A percentile compares a stretch with the other conserved stretches of the same genome.
Evolutionary conservation across 2,329 filamentous ascomycete genomes (phyloP).

Genomic region (Xylaria sp.): DNA sequence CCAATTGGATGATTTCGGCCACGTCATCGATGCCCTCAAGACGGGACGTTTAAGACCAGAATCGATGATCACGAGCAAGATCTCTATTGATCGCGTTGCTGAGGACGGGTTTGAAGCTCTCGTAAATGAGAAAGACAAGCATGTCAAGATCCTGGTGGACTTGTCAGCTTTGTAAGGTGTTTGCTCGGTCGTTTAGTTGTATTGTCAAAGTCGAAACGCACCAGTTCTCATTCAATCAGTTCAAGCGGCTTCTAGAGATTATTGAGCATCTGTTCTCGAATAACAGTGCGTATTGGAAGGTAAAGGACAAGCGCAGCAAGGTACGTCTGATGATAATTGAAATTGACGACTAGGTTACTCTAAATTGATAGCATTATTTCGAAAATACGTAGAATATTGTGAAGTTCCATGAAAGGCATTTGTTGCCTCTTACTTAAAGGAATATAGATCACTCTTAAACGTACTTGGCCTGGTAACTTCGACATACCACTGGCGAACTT

Average conservation of each 20-base stretch:
- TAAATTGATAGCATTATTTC: no score
- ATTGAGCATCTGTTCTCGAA: background rate
- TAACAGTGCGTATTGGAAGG: background rate
- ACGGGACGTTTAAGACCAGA: constrained; percentile 62
- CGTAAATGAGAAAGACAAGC: constrained; percentile 68
- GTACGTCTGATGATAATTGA: no score
- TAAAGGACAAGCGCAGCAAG: background rate
- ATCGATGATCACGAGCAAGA: constrained; percentile 70
- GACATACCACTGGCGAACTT: no score
- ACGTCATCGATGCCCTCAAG: constrained; percentile 64
- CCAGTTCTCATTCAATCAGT: background rate
- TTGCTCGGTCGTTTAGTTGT: background rate
- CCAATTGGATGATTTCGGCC: constrained; percentile 61
- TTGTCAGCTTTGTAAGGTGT: constrained; percentile 19
- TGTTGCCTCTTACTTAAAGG: no score
- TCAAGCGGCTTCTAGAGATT: background rate
- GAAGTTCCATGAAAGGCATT: no score
- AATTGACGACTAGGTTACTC: no score
- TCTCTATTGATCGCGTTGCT: constrained; percentile 65
- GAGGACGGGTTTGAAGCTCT: constrained; percentile 68
- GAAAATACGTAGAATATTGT: no score
- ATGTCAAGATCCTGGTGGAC: constrained; percentile 72
- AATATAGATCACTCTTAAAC: no score
- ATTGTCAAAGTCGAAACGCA: background rate
- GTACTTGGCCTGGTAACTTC: no score